A percentile compares a stretch with the other conserved stretches of the same genome.
These are phyloP conservation scores for Candida sonorensis DNA, from an alignment of 805 yeast species.

Conservation along the genomic window DNA sequence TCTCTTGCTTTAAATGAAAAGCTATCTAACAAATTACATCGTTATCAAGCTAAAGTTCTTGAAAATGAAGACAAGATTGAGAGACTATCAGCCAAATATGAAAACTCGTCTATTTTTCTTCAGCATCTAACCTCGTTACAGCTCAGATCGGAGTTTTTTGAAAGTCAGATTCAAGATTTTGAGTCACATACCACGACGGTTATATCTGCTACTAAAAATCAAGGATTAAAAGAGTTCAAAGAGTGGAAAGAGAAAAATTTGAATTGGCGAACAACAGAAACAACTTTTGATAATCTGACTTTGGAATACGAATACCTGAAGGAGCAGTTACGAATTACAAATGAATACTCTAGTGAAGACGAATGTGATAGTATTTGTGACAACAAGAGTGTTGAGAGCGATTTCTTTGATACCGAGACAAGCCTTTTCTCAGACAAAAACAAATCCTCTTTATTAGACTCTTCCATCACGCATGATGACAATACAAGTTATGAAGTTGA, in stretches of 20 bases:
- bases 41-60: slow-evolving; percentile 12
- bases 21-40: slow-evolving; percentile 12
- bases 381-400: too few relatives aligned
- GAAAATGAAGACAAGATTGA: slow-evolving; percentile 17
- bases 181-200: slow-evolving; percentile 14
- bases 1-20: slow-evolving; percentile 10
- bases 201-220: slow-evolving; percentile 14
- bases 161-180: slow-evolving; percentile 25
- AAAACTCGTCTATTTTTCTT: slow-evolving; percentile 22
- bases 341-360: slow-evolving; percentile 5
- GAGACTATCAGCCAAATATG: slow-evolving; percentile 16
- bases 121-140: slow-evolving; percentile 26
- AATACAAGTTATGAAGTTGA: too few relatives aligned
- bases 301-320: slow-evolving; percentile 33
- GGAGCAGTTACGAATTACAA: slow-evolving; percentile 19
- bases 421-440: too few relatives aligned
- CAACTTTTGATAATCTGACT: slow-evolving; percentile 37
- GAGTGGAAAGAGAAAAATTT: slow-evolving; percentile 28
- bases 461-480: too few relatives aligned
- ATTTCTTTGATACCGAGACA: too few relatives aligned
- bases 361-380: too few relatives aligned
- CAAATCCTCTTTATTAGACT: too few relatives aligned
- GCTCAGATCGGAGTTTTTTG: slow-evolving; percentile 28
- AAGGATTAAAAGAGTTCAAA: slow-evolving; percentile 14
- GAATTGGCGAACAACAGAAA: slow-evolving; percentile 39